Base-by-base conservation (phyloP, 1,284 basidiomycete species). In the Inonotus hispidus region DNA sequence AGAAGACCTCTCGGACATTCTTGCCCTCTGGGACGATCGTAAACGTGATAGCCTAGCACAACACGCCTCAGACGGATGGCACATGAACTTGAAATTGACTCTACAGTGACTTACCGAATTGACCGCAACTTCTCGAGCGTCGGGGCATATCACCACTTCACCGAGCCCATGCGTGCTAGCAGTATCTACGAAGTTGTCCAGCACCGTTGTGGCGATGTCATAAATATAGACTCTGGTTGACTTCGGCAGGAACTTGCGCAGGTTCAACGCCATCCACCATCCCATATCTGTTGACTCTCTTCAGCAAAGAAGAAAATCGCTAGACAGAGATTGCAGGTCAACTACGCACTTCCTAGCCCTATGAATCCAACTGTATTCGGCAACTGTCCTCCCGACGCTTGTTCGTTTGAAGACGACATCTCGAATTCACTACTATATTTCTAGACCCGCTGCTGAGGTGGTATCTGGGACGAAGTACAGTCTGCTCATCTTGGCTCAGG, bases 11-110 rank as follows among this genome's bases (percentile, higher is more conserved):
- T 27, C 59, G 64, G 53, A 65, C 64, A 32, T 66, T 62, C 27
- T 43, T 43, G 27, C 64, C 62, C 41, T 63, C 65, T 13, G 65
- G 65, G 10, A 66, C 65, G 37, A 66, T 65, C 38, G 60, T 60
- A 39, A 66, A 62, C 5, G 60, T 53, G 21, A 62, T 53, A 25
- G 61, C 63, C 63, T 66, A 23, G 21, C 7, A 3, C 11, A 23
- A n/a, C 7, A 3, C 11, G 37, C 38, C 25, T 53, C 45, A 29
- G 47, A 1, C 1, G 6, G 16, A 19, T 29, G 41, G 45, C 37
- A 7, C 27, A 7, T 10, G 43, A 29, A 21, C 21, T 52, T 7
- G 32, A 13, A 13, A 53, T 58, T 23, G 4, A 32, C 32, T 11
- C 11, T 16, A 7, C 11, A 10, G 50, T 32, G 32, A 32, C 58